Conservation (phyloP, 1,139 yeast species). For the Yamadazyma mexicana region DNA sequence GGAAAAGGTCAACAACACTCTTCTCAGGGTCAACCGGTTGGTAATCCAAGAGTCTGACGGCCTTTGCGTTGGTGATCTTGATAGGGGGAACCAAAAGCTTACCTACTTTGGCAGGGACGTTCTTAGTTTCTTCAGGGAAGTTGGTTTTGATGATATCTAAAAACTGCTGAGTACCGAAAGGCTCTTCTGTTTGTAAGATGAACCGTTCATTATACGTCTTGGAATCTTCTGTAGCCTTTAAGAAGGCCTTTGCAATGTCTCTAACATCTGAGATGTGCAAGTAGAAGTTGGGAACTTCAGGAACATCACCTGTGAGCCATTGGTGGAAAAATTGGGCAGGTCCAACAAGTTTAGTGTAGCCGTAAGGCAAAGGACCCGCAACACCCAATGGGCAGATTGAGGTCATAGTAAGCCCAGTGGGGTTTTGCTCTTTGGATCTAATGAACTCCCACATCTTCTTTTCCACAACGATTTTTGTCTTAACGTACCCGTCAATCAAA, state of each 20-base stretch:
- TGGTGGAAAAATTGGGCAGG: not conserved
- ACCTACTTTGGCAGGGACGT: slow-evolving; percentile 7
- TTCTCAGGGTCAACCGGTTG: slow-evolving; percentile 1
- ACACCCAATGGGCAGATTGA: slow-evolving; percentile 18
- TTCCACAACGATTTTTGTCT: slow-evolving; percentile 16
- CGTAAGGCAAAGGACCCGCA: slow-evolving; percentile 17
- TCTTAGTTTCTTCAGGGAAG: slow-evolving; percentile 5
- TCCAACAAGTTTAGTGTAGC: slow-evolving; percentile 8
- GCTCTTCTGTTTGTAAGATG: slow-evolving; percentile 6
- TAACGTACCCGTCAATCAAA: slow-evolving; percentile 14
- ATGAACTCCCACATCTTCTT: slow-evolving; percentile 17
- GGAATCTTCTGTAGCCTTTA: slow-evolving; percentile 12
- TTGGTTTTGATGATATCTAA: slow-evolving; percentile 1
- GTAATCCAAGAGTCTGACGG: slow-evolving; percentile 6
- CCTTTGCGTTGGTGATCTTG: slow-evolving; percentile 4
- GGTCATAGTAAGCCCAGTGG: slow-evolving; percentile 12
- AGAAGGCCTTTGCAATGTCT: slow-evolving; percentile 19
- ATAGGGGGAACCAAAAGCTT: not conserved
- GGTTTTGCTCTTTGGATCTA: slow-evolving; percentile 9
- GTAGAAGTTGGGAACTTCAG: not conserved
- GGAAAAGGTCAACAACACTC: slow-evolving; percentile 3
- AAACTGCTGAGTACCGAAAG: not conserved
- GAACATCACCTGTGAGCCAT: not conserved
- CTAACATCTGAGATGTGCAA: slow-evolving; percentile 18
- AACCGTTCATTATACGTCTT: slow-evolving; percentile 15